A percentile compares a stretch with the other conserved stretches of the same genome.
Conservation (phyloP, 2,329 filamentous ascomycete species). For the Aureobasidium sp. region DNA sequence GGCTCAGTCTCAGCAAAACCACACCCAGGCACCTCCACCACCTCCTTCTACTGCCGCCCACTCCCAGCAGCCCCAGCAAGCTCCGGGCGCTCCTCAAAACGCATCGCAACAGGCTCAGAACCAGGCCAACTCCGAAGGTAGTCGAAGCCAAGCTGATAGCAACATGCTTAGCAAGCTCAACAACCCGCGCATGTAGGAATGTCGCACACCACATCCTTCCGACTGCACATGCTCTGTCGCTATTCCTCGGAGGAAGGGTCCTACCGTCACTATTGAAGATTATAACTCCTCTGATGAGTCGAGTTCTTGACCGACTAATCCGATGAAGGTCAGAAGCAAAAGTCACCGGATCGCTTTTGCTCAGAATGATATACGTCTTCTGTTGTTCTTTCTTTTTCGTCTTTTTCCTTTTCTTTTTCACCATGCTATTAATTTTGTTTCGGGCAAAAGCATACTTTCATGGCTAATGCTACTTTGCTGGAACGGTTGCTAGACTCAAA, state of each 20-base stretch:
- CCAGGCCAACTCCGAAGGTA: constrained; percentile 31
- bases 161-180: constrained; percentile 37
- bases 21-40: constrained; percentile 1
- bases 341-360: neutral
- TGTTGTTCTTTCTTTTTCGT: neutral
- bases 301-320: neutral
- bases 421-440: neutral
- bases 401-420: neutral
- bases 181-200: constrained; percentile 11
- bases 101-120: constrained; percentile 14
- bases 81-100: neutral
- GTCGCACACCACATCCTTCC: neutral
- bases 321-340: neutral
- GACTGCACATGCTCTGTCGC: neutral
- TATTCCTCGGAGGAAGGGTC: neutral
- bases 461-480: neutral
- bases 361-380: neutral
- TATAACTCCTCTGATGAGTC: neutral
- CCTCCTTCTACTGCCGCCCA: constrained; percentile 11
- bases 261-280: neutral
- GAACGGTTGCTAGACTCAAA: neutral
- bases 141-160: constrained; percentile 33
- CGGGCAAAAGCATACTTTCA: neutral
- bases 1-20: constrained; percentile 6
- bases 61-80: constrained; percentile 10